Base-by-base conservation (phyloP, 306 rosid genomes). In the Macrotyloma uniflorum region DNA sequence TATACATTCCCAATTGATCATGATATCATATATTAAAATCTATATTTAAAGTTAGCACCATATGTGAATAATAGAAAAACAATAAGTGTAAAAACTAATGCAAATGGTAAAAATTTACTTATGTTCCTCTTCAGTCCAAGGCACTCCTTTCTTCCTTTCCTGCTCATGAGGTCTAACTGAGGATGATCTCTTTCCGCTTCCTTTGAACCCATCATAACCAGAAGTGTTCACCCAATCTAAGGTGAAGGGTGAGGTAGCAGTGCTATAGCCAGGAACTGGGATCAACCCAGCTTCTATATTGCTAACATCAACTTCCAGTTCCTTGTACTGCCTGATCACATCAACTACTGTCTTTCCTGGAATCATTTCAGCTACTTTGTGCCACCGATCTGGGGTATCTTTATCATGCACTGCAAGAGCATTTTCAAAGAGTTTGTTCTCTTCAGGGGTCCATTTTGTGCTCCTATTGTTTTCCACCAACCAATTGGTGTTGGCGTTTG, bases 81-180 rank as follows among this genome's bases (percentile, higher is more conserved):
- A 38, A 13, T n/a, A 55, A 9, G 26, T 7, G 2, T 9, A 1
- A 74, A 50, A 62, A 30, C 5, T 67, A 74, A 72, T 72, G 45
- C 35, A 32, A 49, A 76, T 64, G 53, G 32, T 4, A 8, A 66
- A 77, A 55, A 72, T 36, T 88, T 84, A 96, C 99, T 86, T 96
- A 58, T 96, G 99, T 75, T 96, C 99, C 4, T 93, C 97, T 82
- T 93, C 98, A 1, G 98, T 91, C 98, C 99, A 96, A 4, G 99
- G 98, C 40, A 96, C 91, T 23, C 96, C 99, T 75, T 93, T 93
- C 89, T 88, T 91, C 86, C 95, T 86, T 83, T 93, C 99, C 30
- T 93, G 91, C 24, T 93, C 98, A 28, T 83, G 42, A 4, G 91
- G 76, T 61, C 88, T 82, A 0, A 64, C 73, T 2, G 92, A 77